These are phyloP conservation scores for Suhomyces taliae DNA, from an alignment of 1,139 yeast species.

Conservation along the genomic window DNA sequence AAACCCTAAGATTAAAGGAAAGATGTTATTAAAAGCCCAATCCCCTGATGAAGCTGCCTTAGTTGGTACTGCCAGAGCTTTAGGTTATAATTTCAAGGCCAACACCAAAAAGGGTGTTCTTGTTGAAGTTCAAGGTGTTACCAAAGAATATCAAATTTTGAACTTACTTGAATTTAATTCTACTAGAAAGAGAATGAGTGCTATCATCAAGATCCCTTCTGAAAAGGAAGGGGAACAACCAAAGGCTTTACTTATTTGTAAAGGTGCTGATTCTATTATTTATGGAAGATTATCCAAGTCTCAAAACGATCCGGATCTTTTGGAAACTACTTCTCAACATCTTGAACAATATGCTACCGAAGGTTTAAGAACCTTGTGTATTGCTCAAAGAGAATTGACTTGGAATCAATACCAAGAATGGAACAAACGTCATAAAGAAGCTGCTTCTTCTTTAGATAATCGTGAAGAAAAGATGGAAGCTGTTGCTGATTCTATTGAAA, in stretches of 20 bases:
- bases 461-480: slow-evolving; percentile 48
- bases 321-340: slow-evolving; percentile 40
- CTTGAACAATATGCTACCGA: slow-evolving; percentile 48
- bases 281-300: slow-evolving; percentile 40
- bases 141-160: slow-evolving; percentile 47
- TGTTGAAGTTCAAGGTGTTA: slow-evolving; percentile 44
- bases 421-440: slow-evolving; percentile 42
- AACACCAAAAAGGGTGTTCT: slow-evolving; percentile 47
- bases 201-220: slow-evolving; percentile 64
- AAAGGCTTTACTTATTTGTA: slow-evolving; percentile 45
- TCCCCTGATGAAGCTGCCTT: slow-evolving; percentile 68
- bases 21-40: slow-evolving; percentile 51
- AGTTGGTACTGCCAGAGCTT: slow-evolving; percentile 58
- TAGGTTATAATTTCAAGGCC: slow-evolving; percentile 53
- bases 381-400: slow-evolving; percentile 44
- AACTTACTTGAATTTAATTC: slow-evolving; percentile 56
- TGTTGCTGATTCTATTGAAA: slow-evolving; percentile 49
- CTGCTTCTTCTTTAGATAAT: slow-evolving; percentile 43
- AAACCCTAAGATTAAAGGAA: slow-evolving; percentile 38
- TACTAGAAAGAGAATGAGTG: slow-evolving; percentile 78
- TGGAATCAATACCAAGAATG: slow-evolving; percentile 47
- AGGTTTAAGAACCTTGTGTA: slow-evolving; percentile 50
- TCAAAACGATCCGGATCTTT: slow-evolving; percentile 29
- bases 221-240: slow-evolving; percentile 31
- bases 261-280: slow-evolving; percentile 52